phyloP scores from a whole-genome alignment of 1,284 basidiomycete species.

The Tilletia indica region DNA sequence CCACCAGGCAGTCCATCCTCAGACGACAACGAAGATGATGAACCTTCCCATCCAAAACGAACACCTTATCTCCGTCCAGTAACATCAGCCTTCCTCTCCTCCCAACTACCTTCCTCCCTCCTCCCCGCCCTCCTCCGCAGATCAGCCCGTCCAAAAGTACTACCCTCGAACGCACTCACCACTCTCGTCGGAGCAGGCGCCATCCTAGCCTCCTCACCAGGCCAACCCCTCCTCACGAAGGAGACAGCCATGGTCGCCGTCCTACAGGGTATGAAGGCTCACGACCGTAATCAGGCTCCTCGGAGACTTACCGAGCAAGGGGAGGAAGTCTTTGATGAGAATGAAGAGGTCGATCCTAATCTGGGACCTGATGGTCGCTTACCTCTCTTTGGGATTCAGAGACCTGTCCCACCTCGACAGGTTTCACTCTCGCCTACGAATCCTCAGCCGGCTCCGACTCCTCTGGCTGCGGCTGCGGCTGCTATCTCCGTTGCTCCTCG shows the following conservation, averaged over 20 bases:
- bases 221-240: conserved; percentile 71
- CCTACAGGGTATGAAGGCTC: conserved; percentile 73
- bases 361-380: conserved; percentile 8
- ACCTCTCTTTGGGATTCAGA: conserved; percentile 12
- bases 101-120: conserved; percentile 8
- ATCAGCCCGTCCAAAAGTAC: conserved; percentile 28
- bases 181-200: conserved; percentile 82
- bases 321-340: conserved; percentile 36
- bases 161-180: conserved; percentile 59
- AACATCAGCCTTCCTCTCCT: conserved; percentile 1
- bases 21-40: conserved; percentile 65
- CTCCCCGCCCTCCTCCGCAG: conserved; percentile 7
- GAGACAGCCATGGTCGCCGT: conserved; percentile 79
- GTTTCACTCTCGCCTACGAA: background rate
- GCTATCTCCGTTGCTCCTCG: background rate
- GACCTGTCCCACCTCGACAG: background rate
- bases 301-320: conserved; percentile 21
- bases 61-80: conserved; percentile 54
- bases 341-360: conserved; percentile 26
- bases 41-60: conserved; percentile 98
- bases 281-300: conserved; percentile 33
- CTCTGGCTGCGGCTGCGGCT: background rate
- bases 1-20: no score
- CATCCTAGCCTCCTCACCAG: conserved; percentile 73
- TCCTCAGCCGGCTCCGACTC: conserved; percentile 7